Percentiles rank a stretch among this genome's conserved stretches.
Evolutionary conservation across 768 basidiomycete genomes (phyloP).

Genomic region (Termitomyces sp.): DNA sequence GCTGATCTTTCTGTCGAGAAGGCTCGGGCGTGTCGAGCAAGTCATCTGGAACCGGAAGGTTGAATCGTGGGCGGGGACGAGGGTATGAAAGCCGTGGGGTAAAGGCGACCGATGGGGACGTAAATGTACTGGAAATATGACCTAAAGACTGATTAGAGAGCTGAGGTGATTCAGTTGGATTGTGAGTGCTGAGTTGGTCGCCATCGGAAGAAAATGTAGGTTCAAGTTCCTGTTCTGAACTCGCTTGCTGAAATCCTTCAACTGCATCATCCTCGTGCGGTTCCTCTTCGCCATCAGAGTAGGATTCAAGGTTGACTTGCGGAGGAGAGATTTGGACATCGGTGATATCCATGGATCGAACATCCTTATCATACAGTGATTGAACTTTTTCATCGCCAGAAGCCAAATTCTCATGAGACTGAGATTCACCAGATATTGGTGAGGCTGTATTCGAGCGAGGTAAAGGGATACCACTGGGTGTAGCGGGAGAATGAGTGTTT

Average conservation of each 20-base stretch:
- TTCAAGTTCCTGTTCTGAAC: constrained; percentile 31
- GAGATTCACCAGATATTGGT: constrained; percentile 32
- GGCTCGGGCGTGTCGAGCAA: constrained; percentile 32
- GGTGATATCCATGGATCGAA: constrained; percentile 49
- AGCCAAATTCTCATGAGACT: constrained; percentile 15
- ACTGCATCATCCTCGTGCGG: constrained; percentile 12
- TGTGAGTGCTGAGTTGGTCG: constrained; percentile 30
- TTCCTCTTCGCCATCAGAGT: constrained; percentile 7
- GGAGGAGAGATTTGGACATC: constrained; percentile 45
- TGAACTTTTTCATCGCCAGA: constrained; percentile 21
- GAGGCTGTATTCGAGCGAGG: constrained; percentile 48
- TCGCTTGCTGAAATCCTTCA: constrained; percentile 13
- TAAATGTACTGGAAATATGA: constrained; percentile 35
- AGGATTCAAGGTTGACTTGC: constrained; percentile 16
- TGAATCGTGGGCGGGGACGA: constrained; percentile 58
- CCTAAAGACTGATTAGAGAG: constrained; percentile 28
- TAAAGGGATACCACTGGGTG: constrained; percentile 43
- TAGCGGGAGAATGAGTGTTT: constrained; percentile 38
- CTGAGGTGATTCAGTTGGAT: constrained; percentile 21
- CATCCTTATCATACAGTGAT: constrained; percentile 27
- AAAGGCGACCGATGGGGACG: constrained; percentile 57
- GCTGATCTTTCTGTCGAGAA: constrained; percentile 15
- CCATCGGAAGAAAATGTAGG: constrained; percentile 75
- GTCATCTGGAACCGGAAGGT: constrained; percentile 40
- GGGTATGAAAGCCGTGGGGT: constrained; percentile 70